Percentiles rank a stretch among this genome's conserved stretches.
These are phyloP conservation scores for Herpetospermum pedunculosum DNA, from an alignment of 306 rosid species.

Conservation along the genomic window DNA sequence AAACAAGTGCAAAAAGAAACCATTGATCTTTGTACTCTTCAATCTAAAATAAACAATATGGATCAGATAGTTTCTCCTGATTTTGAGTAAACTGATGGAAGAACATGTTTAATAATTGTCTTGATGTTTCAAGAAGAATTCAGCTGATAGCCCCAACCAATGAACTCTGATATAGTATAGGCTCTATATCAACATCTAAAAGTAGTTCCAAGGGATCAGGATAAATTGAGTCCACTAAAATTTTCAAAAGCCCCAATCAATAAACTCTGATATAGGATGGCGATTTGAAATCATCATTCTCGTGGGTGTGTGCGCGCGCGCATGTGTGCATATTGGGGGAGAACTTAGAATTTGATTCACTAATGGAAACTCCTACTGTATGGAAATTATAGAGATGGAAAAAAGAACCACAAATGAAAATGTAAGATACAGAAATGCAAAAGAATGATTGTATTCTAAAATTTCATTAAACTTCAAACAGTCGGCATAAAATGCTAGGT, in stretches of 20 bases:
- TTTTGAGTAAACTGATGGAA: neutral
- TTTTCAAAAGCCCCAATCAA: no score
- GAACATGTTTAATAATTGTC: neutral
- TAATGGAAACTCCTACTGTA: neutral
- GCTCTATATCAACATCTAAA: neutral
- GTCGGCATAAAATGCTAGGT: neutral
- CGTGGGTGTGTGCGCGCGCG: no score
- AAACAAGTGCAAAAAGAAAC: neutral
- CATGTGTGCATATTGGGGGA: no score
- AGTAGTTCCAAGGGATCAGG: neutral
- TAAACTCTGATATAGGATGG: no score
- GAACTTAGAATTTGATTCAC: neutral
- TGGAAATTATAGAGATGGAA: neutral
- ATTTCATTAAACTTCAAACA: neutral
- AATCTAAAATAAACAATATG: neutral
- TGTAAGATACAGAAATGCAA: neutral
- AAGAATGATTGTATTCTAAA: neutral
- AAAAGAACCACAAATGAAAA: neutral
- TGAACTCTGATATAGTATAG: neutral
- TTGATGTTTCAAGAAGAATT: neutral
- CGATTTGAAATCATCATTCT: no score
- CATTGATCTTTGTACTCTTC: neutral
- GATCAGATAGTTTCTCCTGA: neutral
- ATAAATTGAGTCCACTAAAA: neutral
- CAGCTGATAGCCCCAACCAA: neutral